Evolutionary conservation across 805 yeast genomes (phyloP).

Genomic region (Kregervanrija delftensis): DNA sequence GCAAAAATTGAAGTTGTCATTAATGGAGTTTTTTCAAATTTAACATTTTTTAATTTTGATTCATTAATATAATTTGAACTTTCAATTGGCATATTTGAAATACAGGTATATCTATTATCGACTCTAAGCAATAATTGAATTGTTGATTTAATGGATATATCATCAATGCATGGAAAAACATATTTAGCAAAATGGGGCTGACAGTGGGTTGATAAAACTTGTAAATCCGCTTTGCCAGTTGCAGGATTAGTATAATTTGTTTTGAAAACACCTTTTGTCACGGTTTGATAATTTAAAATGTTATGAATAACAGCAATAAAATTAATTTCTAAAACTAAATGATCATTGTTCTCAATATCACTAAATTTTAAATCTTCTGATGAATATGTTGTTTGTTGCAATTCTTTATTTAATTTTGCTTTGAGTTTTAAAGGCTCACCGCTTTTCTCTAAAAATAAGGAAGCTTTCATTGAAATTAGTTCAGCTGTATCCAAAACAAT

Average conservation of each 20-base stretch:
- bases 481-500: conserved; percentile 36
- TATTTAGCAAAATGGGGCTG: conserved; percentile 61
- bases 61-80: conserved; percentile 11
- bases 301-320: conserved; percentile 48
- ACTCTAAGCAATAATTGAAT: conserved; percentile 46
- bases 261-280: conserved; percentile 60
- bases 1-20: conserved; percentile 62
- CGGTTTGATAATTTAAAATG: conserved; percentile 46
- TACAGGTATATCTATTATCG: conserved; percentile 36
- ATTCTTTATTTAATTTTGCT: conserved; percentile 31
- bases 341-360: conserved; percentile 1
- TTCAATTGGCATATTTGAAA: conserved; percentile 41
- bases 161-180: conserved; percentile 69
- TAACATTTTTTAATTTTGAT: conserved; percentile 26
- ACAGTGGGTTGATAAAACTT: conserved; percentile 60
- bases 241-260: conserved; percentile 51
- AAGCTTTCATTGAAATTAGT: conserved; percentile 33
- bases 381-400: conserved; percentile 29
- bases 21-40: conserved; percentile 48
- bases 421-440: conserved; percentile 11
- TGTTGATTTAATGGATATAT: conserved; percentile 46
- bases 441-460: conserved; percentile 14
- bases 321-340: conserved; percentile 21
- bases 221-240: conserved; percentile 43
- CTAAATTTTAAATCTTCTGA: conserved; percentile 21